Evolutionary conservation across 2,329 filamentous ascomycete species (phyloP), one percentile per base, ranked within the genome.

Genomic region (Fusarium beomiforme): DNA sequence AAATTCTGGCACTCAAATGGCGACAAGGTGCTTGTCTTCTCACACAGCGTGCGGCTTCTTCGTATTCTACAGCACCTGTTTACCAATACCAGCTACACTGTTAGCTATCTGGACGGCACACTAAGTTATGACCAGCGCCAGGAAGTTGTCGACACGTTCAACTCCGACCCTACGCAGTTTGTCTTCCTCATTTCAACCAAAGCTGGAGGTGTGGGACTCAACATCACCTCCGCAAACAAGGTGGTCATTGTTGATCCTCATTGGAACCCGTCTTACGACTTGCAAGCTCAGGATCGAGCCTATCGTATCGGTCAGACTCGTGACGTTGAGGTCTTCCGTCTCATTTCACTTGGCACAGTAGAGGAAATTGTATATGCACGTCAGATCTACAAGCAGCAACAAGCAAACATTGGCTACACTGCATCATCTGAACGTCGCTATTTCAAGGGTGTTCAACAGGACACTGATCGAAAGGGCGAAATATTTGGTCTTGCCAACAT

Each of bases 311-410:
- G 96, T 1, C 96, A 99, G 81, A 90, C 89, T 0, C 88, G 96
- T 23, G 94, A 98, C 77, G 96, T 99, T 1, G 96, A 99, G 78
- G 95, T 98, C 2, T 98, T 97, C 79, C 91, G 96, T 7, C 88
- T 99, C 3, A 90, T 99, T 21, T 95, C 93, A 4, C 90, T 93
- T 2, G 96, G 96, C 1, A 98, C 96, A 0, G 94, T 99, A 19
- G 96, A 99, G 78, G 96, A 99, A 80, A 96, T 98, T 58, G 94
- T 98, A 11, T 99, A 99, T 76, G 96, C 95, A 0, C 89, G 96
- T 10, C 96, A 99, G 77, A 96, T 99, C 41, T 99, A 99, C 86
- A 99, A 99, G 80, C 96, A 99, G 78, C 96, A 99, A 77, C 96
- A 98, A 82, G 95, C 96, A 29, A 98, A 98, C 77, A 98, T 99